These are phyloP conservation scores for Zhuliangozyma blackwelliae DNA, from an alignment of 1,139 yeast genomes.

Conservation along the genomic window DNA sequence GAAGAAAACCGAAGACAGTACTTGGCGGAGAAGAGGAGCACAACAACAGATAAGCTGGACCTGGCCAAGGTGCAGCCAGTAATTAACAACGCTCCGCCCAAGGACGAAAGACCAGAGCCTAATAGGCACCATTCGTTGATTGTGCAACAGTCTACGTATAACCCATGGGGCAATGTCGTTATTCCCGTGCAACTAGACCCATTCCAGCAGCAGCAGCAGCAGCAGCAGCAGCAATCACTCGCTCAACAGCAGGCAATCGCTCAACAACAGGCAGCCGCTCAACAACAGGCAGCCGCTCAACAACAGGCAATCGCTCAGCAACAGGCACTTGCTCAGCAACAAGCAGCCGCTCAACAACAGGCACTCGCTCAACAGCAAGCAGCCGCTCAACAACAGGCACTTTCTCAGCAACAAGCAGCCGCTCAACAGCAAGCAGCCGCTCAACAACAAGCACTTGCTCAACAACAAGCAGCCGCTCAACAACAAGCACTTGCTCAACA, in stretches of 20 bases:
- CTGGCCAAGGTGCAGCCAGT: slow-evolving; percentile 7
- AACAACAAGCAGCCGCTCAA: slow-evolving; percentile 1
- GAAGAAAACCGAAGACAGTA: slow-evolving; percentile 77
- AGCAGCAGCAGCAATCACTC: not conserved
- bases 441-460: slow-evolving; percentile 8
- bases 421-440: slow-evolving; percentile 7
- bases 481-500: slow-evolving; percentile 11
- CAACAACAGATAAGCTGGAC: slow-evolving; percentile 14
- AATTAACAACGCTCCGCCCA: slow-evolving; percentile 5
- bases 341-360: slow-evolving; percentile 7
- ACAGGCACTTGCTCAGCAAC: too few relatives aligned
- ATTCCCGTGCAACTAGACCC: slow-evolving; percentile 13
- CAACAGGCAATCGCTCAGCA: slow-evolving; percentile 5
- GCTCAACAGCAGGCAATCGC: slow-evolving; percentile 3
- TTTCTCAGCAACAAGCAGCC: slow-evolving; percentile 4
- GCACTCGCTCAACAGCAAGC: slow-evolving; percentile 10
- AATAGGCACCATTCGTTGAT: slow-evolving; percentile 26
- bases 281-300: slow-evolving; percentile 9
- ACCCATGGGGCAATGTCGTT: slow-evolving; percentile 37
- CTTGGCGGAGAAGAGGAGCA: slow-evolving; percentile 50
- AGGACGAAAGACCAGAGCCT: not conserved
- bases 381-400: slow-evolving; percentile 5
- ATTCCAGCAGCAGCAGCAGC: slow-evolving; percentile 8
- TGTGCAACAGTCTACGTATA: slow-evolving; percentile 37
- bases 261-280: slow-evolving; percentile 3